These are phyloP conservation scores for Colletotrichum sp. DNA, from an alignment of 2,329 filamentous ascomycete species.

Conservation along the genomic window DNA sequence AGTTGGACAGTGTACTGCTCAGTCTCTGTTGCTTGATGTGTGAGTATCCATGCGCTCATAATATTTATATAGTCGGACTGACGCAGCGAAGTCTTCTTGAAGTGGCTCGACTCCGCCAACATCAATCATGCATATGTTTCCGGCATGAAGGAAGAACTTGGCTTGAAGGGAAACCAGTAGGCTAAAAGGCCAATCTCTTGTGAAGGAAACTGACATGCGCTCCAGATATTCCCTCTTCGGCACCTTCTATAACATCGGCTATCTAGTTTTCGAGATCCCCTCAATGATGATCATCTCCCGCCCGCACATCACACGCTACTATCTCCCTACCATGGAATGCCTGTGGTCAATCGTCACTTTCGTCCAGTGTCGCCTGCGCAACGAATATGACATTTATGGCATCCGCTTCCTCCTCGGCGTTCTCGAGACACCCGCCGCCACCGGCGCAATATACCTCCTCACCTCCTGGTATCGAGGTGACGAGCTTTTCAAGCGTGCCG, in stretches of 20 bases:
- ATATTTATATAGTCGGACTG: neutral
- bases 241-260: slow-evolving; percentile 20
- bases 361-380: slow-evolving; percentile 21
- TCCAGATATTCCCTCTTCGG: slow-evolving; percentile 17
- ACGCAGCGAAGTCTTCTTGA: slow-evolving; percentile 23
- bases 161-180: slow-evolving; percentile 33
- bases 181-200: too few species aligned
- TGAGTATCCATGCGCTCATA: neutral
- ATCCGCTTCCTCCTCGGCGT: slow-evolving; percentile 32
- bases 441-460: slow-evolving; percentile 28
- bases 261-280: slow-evolving; percentile 24
- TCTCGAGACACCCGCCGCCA: slow-evolving; percentile 22
- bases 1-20: slow-evolving; percentile 33
- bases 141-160: slow-evolving; percentile 40
- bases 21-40: slow-evolving; percentile 22
- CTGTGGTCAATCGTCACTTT: slow-evolving; percentile 24
- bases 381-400: slow-evolving; percentile 27
- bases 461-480: slow-evolving; percentile 33
- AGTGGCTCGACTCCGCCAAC: slow-evolving; percentile 35
- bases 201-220: neutral
- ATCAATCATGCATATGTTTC: slow-evolving; percentile 39
- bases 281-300: slow-evolving; percentile 22
- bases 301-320: slow-evolving; percentile 18
- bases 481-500: slow-evolving; percentile 49
- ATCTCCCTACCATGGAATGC: slow-evolving; percentile 21